phyloP scores from a whole-genome alignment of 208 protist genomes.

The Angomonas ambiguus region DNA sequence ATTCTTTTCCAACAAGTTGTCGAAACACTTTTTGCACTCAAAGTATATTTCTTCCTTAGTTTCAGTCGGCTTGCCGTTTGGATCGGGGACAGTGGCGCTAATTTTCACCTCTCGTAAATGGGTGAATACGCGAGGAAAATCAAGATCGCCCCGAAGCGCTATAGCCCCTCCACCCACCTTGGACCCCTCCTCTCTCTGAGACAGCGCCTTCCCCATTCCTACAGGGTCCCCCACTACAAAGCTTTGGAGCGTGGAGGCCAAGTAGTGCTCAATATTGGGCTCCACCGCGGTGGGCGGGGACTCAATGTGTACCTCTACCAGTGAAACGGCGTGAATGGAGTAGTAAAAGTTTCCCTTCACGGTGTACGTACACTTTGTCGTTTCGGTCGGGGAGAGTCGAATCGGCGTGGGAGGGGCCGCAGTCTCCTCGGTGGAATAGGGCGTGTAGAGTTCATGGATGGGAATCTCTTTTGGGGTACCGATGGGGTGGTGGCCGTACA shows the following conservation, averaged over 20 bases:
- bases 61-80: neutral
- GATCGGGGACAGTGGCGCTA: slow-evolving; percentile 6
- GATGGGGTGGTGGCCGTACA: slow-evolving; percentile 58
- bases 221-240: slow-evolving; percentile 74
- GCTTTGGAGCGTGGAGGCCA: slow-evolving; percentile 37
- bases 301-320: slow-evolving; percentile 59
- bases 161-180: slow-evolving; percentile 2
- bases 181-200: neutral
- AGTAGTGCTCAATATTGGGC: slow-evolving; percentile 53
- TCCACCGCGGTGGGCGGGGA: slow-evolving; percentile 49
- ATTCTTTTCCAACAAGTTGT: slow-evolving; percentile 48
- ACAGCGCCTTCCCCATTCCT: slow-evolving; percentile 14
- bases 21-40: slow-evolving; percentile 83
- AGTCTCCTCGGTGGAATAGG: neutral
- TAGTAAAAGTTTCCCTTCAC: slow-evolving; percentile 79
- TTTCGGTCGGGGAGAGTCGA: neutral
- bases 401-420: slow-evolving; percentile 2
- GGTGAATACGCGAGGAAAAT: slow-evolving; percentile 84
- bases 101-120: slow-evolving; percentile 66
- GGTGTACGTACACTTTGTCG: slow-evolving; percentile 34
- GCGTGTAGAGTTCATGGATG: slow-evolving; percentile 21
- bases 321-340: slow-evolving; percentile 66
- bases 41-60: slow-evolving; percentile 28
- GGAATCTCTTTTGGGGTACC: neutral
- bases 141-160: slow-evolving; percentile 65